Evolutionary conservation across 2,329 filamentous ascomycete genomes (phyloP).

Genomic region (Trichoderma arundinaceum): DNA sequence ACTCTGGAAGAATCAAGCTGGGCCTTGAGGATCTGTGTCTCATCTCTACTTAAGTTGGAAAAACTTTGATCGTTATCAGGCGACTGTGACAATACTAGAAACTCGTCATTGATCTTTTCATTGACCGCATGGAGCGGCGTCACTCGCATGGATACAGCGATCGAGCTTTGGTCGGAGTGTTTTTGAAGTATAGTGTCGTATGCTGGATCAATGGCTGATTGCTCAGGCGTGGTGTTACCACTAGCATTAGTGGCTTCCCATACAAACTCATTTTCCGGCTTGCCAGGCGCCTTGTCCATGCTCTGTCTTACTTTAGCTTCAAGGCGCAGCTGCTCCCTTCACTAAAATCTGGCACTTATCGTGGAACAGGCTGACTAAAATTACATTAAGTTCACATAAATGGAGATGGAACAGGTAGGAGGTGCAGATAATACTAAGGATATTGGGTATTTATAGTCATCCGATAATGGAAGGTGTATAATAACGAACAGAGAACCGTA

Average conservation of each 20-base stretch:
- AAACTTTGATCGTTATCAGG: background rate
- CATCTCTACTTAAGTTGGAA: background rate
- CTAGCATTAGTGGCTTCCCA: background rate
- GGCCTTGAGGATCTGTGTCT: constrained; percentile 3
- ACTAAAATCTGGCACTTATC: background rate
- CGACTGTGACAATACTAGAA: background rate
- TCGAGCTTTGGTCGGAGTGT: too few species aligned
- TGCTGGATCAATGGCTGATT: too few species aligned
- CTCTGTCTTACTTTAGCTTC: background rate
- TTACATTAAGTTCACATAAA: too few species aligned
- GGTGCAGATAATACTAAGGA: too few species aligned
- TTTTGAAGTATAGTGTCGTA: too few species aligned
- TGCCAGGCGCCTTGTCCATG: background rate
- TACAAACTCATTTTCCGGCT: background rate
- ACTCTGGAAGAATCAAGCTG: constrained; percentile 2
- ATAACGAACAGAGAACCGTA: too few species aligned
- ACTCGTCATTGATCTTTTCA: background rate
- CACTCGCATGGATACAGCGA: too few species aligned
- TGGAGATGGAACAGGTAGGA: too few species aligned
- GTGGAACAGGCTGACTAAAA: background rate
- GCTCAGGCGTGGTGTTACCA: background rate
- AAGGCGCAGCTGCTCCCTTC: background rate
- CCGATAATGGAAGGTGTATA: too few species aligned
- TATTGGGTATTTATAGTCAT: too few species aligned
- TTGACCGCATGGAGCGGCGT: background rate